These are phyloP conservation scores for Phoma herbarum DNA, from an alignment of 2,329 filamentous ascomycete species.

Conservation along the genomic window DNA sequence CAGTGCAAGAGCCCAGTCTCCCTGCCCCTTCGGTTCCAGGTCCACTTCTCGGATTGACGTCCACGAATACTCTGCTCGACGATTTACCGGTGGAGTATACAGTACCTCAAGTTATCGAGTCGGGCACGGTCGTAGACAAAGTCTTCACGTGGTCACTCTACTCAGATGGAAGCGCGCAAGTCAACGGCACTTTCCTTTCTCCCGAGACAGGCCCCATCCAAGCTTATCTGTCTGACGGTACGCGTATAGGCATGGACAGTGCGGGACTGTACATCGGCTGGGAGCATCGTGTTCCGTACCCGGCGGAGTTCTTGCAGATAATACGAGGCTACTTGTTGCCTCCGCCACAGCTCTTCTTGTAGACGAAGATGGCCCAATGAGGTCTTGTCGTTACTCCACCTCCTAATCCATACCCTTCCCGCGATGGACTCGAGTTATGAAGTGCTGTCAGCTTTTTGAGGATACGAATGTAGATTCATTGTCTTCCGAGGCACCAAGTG, in stretches of 20 bases:
- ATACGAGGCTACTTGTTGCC: neutral
- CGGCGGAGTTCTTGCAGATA: neutral
- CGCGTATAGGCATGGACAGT: neutral
- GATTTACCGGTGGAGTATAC: neutral
- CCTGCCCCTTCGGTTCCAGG: neutral
- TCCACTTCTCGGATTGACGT: neutral
- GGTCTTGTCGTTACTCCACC: neutral
- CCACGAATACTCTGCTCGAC: neutral
- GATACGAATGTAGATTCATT: neutral
- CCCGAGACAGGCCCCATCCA: neutral
- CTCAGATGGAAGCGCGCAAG: neutral
- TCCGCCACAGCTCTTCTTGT: neutral
- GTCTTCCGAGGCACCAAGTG: neutral
- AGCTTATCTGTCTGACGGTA: neutral
- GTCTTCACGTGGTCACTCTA: neutral
- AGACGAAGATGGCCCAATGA: neutral
- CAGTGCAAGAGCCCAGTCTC: neutral
- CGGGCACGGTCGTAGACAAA: neutral
- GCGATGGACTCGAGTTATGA: neutral
- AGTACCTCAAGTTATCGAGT: neutral
- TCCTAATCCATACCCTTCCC: too few species aligned
- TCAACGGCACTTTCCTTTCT: neutral
- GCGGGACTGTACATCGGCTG: neutral
- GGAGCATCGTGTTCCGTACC: neutral
- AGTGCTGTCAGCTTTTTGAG: neutral